Percentiles rank a stretch among this genome's conserved stretches.
Conservation (phyloP, 1,284 basidiomycete genomes). For the Agaricales sp. region DNA sequence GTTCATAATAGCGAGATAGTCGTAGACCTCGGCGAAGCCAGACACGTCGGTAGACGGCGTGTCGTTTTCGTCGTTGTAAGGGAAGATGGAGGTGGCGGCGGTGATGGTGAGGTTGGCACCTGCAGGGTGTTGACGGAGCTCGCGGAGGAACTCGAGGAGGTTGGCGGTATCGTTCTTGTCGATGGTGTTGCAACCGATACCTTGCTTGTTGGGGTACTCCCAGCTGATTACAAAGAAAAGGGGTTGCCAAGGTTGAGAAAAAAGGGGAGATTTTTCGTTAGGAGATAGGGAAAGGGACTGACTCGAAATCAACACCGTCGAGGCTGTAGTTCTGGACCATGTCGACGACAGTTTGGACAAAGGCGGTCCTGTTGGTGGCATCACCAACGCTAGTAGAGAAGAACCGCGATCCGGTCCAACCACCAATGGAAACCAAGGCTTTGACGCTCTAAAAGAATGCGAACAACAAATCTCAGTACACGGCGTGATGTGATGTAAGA, state of each 20-base stretch:
- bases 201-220: conserved; percentile 73
- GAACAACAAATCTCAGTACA: too few species aligned
- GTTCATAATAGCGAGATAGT: conserved; percentile 73
- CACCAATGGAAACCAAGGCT: conserved; percentile 76
- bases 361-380: conserved; percentile 47
- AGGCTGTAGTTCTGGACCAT: conserved; percentile 59
- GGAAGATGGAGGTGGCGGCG: conserved; percentile 58
- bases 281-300: conserved; percentile 20
- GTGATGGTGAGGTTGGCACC: conserved; percentile 58
- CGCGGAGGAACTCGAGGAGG: conserved; percentile 66
- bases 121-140: conserved; percentile 52
- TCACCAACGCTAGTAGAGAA: conserved; percentile 71
- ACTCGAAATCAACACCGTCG: conserved; percentile 86
- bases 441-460: conserved; percentile 38
- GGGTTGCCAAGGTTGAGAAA: background rate
- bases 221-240: conserved; percentile 41
- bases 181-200: conserved; percentile 65
- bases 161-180: conserved; percentile 59
- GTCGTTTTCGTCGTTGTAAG: conserved; percentile 48
- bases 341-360: conserved; percentile 53
- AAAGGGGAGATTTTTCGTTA: too few species aligned
- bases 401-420: conserved; percentile 74
- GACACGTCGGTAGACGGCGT: conserved; percentile 50
- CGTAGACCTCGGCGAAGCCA: conserved; percentile 59
- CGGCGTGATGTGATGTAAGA: conserved; percentile 6